Evolutionary conservation across 2,329 filamentous ascomycete genomes (phyloP).

Genomic region (Epichloe sibirici): DNA sequence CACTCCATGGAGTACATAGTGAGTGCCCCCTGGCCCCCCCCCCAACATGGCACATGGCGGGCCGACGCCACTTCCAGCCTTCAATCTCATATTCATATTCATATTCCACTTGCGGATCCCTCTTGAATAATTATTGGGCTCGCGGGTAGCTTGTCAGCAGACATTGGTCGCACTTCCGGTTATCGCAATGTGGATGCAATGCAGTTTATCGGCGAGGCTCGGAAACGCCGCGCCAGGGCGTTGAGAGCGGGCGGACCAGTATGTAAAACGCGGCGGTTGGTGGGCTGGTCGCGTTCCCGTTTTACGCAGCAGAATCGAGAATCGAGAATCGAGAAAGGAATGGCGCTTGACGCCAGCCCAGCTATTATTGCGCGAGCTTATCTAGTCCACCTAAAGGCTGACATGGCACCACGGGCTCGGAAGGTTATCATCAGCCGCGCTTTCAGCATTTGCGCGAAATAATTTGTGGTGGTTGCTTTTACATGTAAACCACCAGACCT

Average conservation of each 20-base stretch:
- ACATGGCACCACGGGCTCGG: no score
- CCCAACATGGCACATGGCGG: neutral
- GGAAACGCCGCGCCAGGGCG: constrained; percentile 5
- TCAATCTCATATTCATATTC: neutral
- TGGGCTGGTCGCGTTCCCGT: neutral
- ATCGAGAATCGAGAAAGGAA: neutral
- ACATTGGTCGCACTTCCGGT: neutral
- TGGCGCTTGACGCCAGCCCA: neutral
- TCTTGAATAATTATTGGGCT: neutral
- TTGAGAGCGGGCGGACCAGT: constrained; percentile 8
- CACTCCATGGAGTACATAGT: neutral
- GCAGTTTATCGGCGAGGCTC: neutral
- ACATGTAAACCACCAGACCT: neutral
- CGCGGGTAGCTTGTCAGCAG: neutral
- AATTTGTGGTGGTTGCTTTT: neutral
- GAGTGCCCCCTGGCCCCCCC: no score
- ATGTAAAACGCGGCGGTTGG: neutral
- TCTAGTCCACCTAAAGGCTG: neutral
- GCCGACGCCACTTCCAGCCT: neutral
- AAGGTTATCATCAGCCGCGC: neutral
- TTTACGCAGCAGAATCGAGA: constrained; percentile 27
- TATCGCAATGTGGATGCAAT: neutral
- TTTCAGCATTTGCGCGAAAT: neutral
- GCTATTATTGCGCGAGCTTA: neutral
- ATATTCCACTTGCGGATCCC: no score